Evolutionary conservation across 75 land plant genomes (phyloP), one percentile per base, ranked within the genome.

Genomic region (Isoetes taiwanensis): DNA sequence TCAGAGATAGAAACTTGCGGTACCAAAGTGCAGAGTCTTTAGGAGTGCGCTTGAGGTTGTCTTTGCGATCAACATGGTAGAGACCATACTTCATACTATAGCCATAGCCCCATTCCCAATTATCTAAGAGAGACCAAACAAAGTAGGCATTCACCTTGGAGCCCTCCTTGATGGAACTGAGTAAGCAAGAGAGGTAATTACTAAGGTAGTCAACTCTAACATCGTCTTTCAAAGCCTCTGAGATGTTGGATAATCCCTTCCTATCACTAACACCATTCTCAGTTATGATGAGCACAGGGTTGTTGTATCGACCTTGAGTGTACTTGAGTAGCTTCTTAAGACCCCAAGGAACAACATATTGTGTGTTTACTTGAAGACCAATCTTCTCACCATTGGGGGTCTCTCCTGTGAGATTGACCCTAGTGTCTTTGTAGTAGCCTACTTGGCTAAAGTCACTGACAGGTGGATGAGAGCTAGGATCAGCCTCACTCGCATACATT

Each of bases 341-440:
- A 19, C 85, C 80, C 5, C 48, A 8, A 38, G 88, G 85, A 35
- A 58, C 76, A 0, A 76, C 61, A 66, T 40, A 84, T 1, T 66
- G n/a, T n/a, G n/a, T n/a, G n/a, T n/a, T n/a, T n/a, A n/a, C n/a
- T n/a, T n/a, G n/a, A n/a, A n/a, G n/a, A n/a, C n/a, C n/a, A n/a
- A n/a, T n/a, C n/a, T n/a, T n/a, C n/a, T n/a, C n/a, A n/a, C n/a
- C n/a, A n/a, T n/a, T n/a, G n/a, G n/a, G n/a, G n/a, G n/a, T n/a
- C n/a, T n/a, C n/a, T n/a, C n/a, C n/a, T n/a, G n/a, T n/a, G n/a
- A n/a, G n/a, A n/a, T n/a, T n/a, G n/a, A n/a, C n/a, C n/a, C n/a
- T n/a, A n/a, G n/a, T n/a, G n/a, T n/a, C n/a, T n/a, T n/a, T n/a
- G n/a, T n/a, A n/a, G n/a, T n/a, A n/a, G n/a, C n/a, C n/a, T n/a